A percentile compares a stretch with the other conserved stretches of the same genome.
Evolutionary conservation across 495 filamentous ascomycete genomes (phyloP).

Genomic region (Trichoderma parareesei): DNA sequence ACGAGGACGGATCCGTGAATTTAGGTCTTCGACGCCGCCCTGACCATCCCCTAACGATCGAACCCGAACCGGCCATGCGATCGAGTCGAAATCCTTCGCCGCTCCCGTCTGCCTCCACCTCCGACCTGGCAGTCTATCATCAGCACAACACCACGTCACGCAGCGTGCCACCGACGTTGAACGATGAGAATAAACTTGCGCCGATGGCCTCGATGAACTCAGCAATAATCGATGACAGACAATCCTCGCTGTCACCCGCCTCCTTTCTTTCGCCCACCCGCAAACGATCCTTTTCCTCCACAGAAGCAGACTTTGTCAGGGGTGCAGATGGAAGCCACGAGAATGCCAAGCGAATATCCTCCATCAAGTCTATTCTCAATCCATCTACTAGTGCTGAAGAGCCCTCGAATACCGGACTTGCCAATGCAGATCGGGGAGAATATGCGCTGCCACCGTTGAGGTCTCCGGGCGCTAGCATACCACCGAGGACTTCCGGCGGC

Average conservation of each 20-base stretch:
- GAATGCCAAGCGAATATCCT: conserved; percentile 55
- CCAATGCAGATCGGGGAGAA: conserved; percentile 18
- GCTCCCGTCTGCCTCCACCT: conserved; percentile 23
- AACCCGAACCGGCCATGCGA: conserved; percentile 38
- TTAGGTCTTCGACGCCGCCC: conserved; percentile 49
- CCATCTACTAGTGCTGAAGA: conserved; percentile 28
- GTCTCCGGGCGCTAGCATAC: conserved; percentile 25
- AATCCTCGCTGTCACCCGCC: conserved; percentile 43
- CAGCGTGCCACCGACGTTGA: conserved; percentile 36
- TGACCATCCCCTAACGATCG: conserved; percentile 31
- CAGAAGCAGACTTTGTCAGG: conserved; percentile 35
- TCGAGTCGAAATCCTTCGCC: conserved; percentile 31
- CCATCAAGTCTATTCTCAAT: conserved; percentile 76
- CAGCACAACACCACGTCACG: conserved; percentile 21
- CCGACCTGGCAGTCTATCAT: conserved; percentile 39
- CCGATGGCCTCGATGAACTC: conserved; percentile 36
- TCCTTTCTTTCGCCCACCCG: conserved; percentile 45
- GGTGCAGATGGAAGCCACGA: conserved; percentile 21
- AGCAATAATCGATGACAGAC: conserved; percentile 31
- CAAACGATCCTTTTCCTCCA: conserved; percentile 59
- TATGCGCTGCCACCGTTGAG: conserved; percentile 23
- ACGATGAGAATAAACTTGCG: conserved; percentile 47
- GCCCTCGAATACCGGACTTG: not conserved
- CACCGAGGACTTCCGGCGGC: not conserved
- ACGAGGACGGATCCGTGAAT: conserved; percentile 50